phyloP scores from a whole-genome alignment of 1,139 yeast species.

The Geotrichum carabidarum region DNA sequence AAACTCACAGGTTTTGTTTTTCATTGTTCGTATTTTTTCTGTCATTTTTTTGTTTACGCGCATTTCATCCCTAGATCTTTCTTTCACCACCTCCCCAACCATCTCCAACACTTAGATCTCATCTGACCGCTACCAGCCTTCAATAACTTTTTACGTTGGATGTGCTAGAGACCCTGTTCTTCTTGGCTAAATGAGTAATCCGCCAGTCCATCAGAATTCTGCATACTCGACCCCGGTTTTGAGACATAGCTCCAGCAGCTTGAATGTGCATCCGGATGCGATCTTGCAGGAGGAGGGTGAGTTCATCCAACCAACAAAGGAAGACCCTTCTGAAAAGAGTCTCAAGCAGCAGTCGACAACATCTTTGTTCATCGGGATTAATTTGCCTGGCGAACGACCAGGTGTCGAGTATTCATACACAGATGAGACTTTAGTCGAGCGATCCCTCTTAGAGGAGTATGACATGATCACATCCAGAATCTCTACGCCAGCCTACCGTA shows the following conservation, averaged over 20 bases:
- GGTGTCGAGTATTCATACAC: slow-evolving; percentile 32
- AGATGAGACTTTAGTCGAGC: slow-evolving; percentile 30
- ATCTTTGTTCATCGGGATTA: slow-evolving; percentile 36
- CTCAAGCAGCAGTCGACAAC: slow-evolving; percentile 14
- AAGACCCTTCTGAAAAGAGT: slow-evolving; percentile 7
- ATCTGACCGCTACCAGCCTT: background rate
- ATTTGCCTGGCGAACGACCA: slow-evolving; percentile 36
- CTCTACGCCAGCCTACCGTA: slow-evolving; percentile 34
- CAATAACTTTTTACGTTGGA: background rate
- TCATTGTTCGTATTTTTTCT: no score
- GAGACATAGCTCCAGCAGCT: slow-evolving; percentile 12
- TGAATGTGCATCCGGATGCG: slow-evolving; percentile 9
- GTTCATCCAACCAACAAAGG: slow-evolving; percentile 1
- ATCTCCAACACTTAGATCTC: background rate
- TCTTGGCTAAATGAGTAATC: slow-evolving; percentile 2
- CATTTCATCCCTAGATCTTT: background rate
- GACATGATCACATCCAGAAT: slow-evolving; percentile 39
- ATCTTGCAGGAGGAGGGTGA: slow-evolving; percentile 1
- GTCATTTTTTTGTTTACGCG: background rate
- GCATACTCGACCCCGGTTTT: slow-evolving; percentile 13
- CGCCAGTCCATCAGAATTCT: slow-evolving; percentile 2
- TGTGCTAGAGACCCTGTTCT: slow-evolving; percentile 3
- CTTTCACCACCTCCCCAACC: slow-evolving; percentile 7
- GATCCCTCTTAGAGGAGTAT: slow-evolving; percentile 30
- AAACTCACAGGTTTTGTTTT: no score